These are phyloP conservation scores for Debaryomyces castellii DNA, from an alignment of 805 yeast genomes.

Conservation along the genomic window DNA sequence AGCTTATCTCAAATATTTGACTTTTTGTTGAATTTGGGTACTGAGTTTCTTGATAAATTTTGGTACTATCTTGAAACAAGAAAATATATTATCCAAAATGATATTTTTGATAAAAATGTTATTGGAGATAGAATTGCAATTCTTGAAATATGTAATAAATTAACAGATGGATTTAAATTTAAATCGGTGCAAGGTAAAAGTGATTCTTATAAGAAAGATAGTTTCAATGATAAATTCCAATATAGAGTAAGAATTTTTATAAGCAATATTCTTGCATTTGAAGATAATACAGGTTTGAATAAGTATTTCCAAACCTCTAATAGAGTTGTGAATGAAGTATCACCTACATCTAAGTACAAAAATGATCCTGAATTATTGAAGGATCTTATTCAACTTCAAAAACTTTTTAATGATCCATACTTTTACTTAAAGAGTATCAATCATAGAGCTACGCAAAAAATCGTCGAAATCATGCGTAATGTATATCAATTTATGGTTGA, in stretches of 20 bases:
- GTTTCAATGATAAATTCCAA: constrained; percentile 38
- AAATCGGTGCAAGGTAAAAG: constrained; percentile 17
- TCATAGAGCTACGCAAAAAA: constrained; percentile 16
- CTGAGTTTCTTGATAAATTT: constrained; percentile 22
- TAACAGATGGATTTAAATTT: constrained; percentile 31
- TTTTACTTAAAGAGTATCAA: constrained; percentile 21
- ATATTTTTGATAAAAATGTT: constrained; percentile 25
- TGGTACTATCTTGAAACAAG: constrained; percentile 41
- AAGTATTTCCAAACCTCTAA: constrained; percentile 35
- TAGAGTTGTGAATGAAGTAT: constrained; percentile 22
- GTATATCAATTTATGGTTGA: constrained; percentile 28
- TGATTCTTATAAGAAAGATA: constrained; percentile 35
- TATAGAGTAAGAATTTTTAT: constrained; percentile 35
- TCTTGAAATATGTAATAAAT: constrained; percentile 37
- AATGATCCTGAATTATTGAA: constrained; percentile 26
- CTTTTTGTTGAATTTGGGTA: constrained; percentile 19
- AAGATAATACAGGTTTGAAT: constrained; percentile 46
- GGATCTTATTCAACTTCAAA: constrained; percentile 31
- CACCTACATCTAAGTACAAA: constrained; percentile 16
- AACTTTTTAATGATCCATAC: constrained; percentile 37
- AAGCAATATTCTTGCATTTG: constrained; percentile 32
- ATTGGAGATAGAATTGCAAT: constrained; percentile 38
- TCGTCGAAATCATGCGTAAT: constrained; percentile 23
- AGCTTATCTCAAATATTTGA: constrained; percentile 23
- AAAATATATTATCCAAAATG: constrained; percentile 15